Evolutionary conservation across 1,139 yeast species (phyloP).

Genomic region (Pneumocystis jirovecii): DNA sequence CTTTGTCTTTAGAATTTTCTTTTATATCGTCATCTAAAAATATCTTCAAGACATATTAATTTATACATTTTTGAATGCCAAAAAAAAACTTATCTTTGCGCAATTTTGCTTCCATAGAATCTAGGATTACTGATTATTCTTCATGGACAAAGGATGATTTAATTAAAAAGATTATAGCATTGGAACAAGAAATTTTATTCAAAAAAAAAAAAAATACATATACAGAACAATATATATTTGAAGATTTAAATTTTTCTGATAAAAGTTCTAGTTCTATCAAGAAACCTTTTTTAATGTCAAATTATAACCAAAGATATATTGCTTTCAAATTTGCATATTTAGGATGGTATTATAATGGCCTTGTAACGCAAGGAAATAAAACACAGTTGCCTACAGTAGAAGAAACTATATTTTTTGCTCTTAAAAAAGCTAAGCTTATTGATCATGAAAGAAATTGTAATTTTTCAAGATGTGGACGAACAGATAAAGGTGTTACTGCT

Average conservation of each 20-base stretch:
- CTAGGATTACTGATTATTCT: slow-evolving; percentile 24
- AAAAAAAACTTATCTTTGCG: neutral
- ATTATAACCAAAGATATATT: slow-evolving; percentile 50
- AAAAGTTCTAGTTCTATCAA: neutral
- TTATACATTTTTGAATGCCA: neutral
- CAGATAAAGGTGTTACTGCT: slow-evolving; percentile 95
- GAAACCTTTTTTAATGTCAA: slow-evolving; percentile 45
- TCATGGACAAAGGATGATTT: slow-evolving; percentile 40
- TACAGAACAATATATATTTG: neutral
- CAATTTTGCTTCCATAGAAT: slow-evolving; percentile 9
- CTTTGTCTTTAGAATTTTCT: no score
- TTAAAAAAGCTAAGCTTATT: slow-evolving; percentile 52
- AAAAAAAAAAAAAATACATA: neutral
- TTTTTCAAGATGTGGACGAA: slow-evolving; percentile 88
- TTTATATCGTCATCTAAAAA: neutral
- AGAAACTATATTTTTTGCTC: slow-evolving; percentile 53
- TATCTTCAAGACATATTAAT: neutral
- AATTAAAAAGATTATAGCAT: slow-evolving; percentile 31
- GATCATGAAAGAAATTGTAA: slow-evolving; percentile 35
- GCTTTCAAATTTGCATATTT: slow-evolving; percentile 74
- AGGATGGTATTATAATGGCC: slow-evolving; percentile 89
- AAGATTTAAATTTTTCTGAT: neutral
- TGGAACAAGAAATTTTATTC: slow-evolving; percentile 27
- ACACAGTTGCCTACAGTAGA: slow-evolving; percentile 84
- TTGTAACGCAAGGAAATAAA: slow-evolving; percentile 62